Conservation (phyloP, 305 asterid species). For the Fraxinus albicans region DNA sequence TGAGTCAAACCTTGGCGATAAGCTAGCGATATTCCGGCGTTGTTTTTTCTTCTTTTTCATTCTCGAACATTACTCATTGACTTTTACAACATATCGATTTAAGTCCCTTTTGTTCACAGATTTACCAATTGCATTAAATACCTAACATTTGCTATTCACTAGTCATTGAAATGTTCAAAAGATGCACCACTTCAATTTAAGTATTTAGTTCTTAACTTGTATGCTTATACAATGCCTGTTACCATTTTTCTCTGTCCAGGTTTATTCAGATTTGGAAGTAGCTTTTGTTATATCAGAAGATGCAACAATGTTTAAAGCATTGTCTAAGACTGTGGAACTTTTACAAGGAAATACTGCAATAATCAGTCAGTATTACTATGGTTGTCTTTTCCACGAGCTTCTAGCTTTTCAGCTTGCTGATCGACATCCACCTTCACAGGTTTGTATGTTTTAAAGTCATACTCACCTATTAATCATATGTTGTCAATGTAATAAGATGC, state of each 20-base stretch:
- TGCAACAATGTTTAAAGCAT: conserved; percentile 60
- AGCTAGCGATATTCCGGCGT: too few relatives aligned
- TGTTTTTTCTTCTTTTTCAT: too few relatives aligned
- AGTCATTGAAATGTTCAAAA: background rate
- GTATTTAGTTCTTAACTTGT: conserved; percentile 5
- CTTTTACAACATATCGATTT: too few relatives aligned
- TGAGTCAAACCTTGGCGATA: too few relatives aligned
- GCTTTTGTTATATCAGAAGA: conserved; percentile 96
- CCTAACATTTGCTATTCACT: background rate
- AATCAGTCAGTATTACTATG: conserved; percentile 92
- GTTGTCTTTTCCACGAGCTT: conserved; percentile 96
- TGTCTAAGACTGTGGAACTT: conserved; percentile 84
- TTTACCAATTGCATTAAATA: too few relatives aligned
- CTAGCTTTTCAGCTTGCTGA: conserved; percentile 94
- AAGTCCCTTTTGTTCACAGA: too few relatives aligned
- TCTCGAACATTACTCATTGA: too few relatives aligned
- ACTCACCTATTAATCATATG: background rate
- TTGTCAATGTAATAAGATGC: background rate
- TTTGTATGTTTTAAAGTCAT: conserved; percentile 32
- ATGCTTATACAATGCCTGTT: conserved; percentile 5
- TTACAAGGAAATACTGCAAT: conserved; percentile 91
- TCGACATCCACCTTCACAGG: conserved; percentile 83
- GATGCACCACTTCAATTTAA: background rate
- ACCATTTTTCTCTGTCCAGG: conserved; percentile 45
- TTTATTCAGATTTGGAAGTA: conserved; percentile 91